A percentile compares a stretch with the other conserved stretches of the same genome.
These are phyloP conservation scores for Retiboletus flavoniger DNA, from an alignment of 1,284 basidiomycete species.

Conservation along the genomic window DNA sequence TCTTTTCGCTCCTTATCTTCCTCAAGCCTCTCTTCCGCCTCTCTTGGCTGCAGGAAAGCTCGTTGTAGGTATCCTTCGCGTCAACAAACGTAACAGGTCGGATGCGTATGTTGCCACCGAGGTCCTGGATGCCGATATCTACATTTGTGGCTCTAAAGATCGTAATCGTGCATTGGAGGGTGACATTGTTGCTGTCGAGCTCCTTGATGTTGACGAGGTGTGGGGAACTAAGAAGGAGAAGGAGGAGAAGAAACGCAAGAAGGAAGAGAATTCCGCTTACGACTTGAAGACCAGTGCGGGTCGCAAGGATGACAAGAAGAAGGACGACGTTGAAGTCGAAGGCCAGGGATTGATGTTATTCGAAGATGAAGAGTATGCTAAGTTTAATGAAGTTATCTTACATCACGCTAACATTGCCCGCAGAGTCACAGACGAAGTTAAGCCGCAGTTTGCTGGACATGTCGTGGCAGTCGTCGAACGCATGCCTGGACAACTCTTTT, in stretches of 20 bases:
- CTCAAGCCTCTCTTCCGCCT: slow-evolving; percentile 95
- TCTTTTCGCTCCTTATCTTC: slow-evolving; percentile 97
- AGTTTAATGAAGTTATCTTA: not conserved
- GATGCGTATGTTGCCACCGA: slow-evolving; percentile 99
- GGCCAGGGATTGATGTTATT: slow-evolving; percentile 96
- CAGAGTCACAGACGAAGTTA: slow-evolving; percentile 94
- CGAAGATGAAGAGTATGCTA: slow-evolving; percentile 89
- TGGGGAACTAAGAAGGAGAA: slow-evolving; percentile 99
- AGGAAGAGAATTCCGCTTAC: slow-evolving; percentile 96
- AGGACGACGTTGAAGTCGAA: slow-evolving; percentile 99
- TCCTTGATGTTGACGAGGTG: slow-evolving; percentile 96
- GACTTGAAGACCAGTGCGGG: slow-evolving; percentile 73
- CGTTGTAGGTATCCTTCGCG: slow-evolving; percentile 94
- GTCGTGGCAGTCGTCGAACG: slow-evolving; percentile 98
- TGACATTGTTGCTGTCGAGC: slow-evolving; percentile 97
- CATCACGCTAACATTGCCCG: slow-evolving; percentile 12
- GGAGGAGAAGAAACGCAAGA: slow-evolving; percentile 99
- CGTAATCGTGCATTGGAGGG: slow-evolving; percentile 98
- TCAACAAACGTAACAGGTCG: slow-evolving; percentile 98
- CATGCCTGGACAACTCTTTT: slow-evolving; percentile 98
- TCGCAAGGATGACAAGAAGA: slow-evolving; percentile 98
- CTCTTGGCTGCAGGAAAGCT: slow-evolving; percentile 97
- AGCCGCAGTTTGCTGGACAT: slow-evolving; percentile 95
- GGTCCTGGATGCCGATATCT: slow-evolving; percentile 97
- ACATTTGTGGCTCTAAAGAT: slow-evolving; percentile 98